A percentile compares a stretch with the other conserved stretches of the same genome.
Conservation (phyloP, 106 monocot species). For the Allium cepa region DNA sequence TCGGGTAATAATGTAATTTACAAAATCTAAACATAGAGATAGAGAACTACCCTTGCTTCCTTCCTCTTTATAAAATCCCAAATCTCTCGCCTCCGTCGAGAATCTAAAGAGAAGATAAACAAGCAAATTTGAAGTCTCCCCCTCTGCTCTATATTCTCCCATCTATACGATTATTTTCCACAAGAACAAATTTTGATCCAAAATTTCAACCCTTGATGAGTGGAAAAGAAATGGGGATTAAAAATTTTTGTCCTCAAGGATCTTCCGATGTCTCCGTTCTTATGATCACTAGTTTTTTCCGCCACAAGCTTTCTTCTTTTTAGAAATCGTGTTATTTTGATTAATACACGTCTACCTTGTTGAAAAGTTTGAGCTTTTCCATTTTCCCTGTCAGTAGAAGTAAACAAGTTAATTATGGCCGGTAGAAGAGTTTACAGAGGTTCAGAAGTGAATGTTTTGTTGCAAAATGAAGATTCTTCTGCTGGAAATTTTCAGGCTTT, state of each 20-base stretch:
- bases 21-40: too few species aligned
- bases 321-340: too few species aligned
- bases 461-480: constrained; percentile 40
- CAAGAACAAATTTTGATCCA: not conserved
- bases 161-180: not conserved
- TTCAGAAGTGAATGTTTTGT: constrained; percentile 21
- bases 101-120: too few species aligned
- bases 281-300: constrained; percentile 73
- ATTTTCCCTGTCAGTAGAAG: too few species aligned
- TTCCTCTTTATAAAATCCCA: too few species aligned
- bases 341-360: too few species aligned
- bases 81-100: too few species aligned
- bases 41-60: too few species aligned
- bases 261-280: constrained; percentile 31
- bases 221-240: constrained; percentile 25
- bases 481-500: constrained; percentile 24
- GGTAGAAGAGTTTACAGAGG: constrained; percentile 28
- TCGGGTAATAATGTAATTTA: too few species aligned
- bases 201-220: constrained; percentile 3
- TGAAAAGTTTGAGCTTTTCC: too few species aligned
- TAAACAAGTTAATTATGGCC: constrained; percentile 18
- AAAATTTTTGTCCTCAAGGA: constrained; percentile 12
- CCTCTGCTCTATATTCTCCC: too few species aligned
- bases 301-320: constrained; percentile 32
- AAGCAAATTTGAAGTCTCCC: too few species aligned